These are phyloP conservation scores for Dalbergia cultrata DNA, from an alignment of 306 rosid genomes.

Conservation along the genomic window DNA sequence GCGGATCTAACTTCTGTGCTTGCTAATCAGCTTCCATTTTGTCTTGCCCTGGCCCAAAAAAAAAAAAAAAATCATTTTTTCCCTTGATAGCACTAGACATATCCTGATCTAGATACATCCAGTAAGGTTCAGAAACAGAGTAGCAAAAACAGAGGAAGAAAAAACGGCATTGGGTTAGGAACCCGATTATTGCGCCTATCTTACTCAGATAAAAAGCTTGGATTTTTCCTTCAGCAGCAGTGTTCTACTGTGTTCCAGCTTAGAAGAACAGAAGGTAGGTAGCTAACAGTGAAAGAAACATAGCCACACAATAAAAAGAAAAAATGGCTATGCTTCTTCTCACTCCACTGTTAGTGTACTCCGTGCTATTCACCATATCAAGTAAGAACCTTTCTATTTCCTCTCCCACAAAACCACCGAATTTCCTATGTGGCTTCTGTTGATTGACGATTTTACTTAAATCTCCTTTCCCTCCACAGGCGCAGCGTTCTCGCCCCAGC, in stretches of 20 bases:
- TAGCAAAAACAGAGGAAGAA: not conserved
- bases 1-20: not conserved
- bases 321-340: conserved; percentile 47
- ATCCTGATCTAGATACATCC: not conserved
- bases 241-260: not conserved
- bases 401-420: not conserved
- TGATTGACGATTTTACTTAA: not conserved
- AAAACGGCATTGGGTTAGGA: not conserved
- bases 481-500: conserved; percentile 56
- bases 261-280: not conserved
- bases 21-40: not conserved
- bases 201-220: not conserved
- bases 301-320: not conserved
- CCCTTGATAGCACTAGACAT: too few relatives aligned
- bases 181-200: not conserved
- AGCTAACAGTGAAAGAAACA: not conserved
- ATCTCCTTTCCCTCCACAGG: conserved; percentile 46
- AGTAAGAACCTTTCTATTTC: conserved; percentile 43
- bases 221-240: not conserved
- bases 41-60: not conserved
- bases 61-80: not conserved
- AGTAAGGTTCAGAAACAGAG: not conserved
- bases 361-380: conserved; percentile 42
- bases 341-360: conserved; percentile 48
- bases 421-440: not conserved